Percentiles rank a stretch among this genome's conserved stretches.
These are phyloP conservation scores for Geosmithia morbida DNA, from an alignment of 2,329 filamentous ascomycete species.

Conservation along the genomic window DNA sequence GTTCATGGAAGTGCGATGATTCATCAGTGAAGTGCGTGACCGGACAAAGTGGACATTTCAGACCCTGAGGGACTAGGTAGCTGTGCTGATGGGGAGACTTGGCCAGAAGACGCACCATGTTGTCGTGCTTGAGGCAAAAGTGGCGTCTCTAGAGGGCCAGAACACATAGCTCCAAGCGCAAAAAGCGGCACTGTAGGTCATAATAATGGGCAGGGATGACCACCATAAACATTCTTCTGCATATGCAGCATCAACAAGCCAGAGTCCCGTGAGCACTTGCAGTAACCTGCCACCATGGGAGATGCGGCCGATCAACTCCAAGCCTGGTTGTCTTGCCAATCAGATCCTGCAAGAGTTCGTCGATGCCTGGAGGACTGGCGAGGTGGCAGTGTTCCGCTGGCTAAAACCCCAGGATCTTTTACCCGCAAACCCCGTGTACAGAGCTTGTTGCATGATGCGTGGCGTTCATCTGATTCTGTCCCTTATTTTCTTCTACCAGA, in stretches of 20 bases:
- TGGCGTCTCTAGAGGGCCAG: conserved; percentile 10
- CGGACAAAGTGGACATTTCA: conserved; percentile 15
- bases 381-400: conserved; percentile 2
- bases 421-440: conserved; percentile 10
- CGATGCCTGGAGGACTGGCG: conserved; percentile 1
- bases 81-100: conserved; percentile 9
- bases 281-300: conserved; percentile 8
- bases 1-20: no score
- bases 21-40: conserved; percentile 9
- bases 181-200: conserved; percentile 13
- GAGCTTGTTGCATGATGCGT: conserved; percentile 8
- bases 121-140: conserved; percentile 5
- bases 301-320: conserved; percentile 9
- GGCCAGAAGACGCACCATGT: conserved; percentile 6
- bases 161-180: conserved; percentile 13
- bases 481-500: no score
- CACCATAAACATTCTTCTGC: background rate
- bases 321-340: conserved; percentile 11
- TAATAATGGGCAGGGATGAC: conserved; percentile 9
- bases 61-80: conserved; percentile 13
- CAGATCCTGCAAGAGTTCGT: conserved; percentile 14
- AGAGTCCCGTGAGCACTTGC: conserved; percentile 2
- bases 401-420: conserved; percentile 3
- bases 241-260: background rate
- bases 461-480: no score